Percentiles rank a stretch among this genome's conserved stretches.
Conservation (phyloP, 805 yeast genomes). For the Myxozyma sirexii region DNA sequence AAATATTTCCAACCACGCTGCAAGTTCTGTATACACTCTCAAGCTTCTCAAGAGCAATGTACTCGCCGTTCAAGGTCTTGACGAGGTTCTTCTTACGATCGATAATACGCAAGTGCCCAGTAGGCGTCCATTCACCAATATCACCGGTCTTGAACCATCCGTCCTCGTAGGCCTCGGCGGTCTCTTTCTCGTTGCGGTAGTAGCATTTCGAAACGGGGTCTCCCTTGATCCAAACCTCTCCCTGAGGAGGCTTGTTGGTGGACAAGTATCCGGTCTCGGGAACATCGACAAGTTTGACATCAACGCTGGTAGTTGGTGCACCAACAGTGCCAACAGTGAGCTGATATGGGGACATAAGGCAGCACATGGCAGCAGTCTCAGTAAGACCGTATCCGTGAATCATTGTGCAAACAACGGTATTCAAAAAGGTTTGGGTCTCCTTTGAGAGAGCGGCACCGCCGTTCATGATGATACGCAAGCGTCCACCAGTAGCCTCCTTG, state of each 20-base stretch:
- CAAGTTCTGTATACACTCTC: slow-evolving; percentile 90
- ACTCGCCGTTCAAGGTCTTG: slow-evolving; percentile 95
- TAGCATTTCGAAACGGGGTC: slow-evolving; percentile 72
- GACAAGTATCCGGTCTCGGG: slow-evolving; percentile 90
- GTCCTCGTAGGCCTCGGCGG: slow-evolving; percentile 72
- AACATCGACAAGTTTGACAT: slow-evolving; percentile 87
- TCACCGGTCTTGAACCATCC: slow-evolving; percentile 98
- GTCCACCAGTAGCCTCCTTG: slow-evolving; percentile 94
- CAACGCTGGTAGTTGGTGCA: slow-evolving; percentile 76
- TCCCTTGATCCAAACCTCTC: slow-evolving; percentile 86
- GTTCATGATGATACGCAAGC: slow-evolving; percentile 68
- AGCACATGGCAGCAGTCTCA: slow-evolving; percentile 89
- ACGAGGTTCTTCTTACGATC: slow-evolving; percentile 96
- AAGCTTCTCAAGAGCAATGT: slow-evolving; percentile 92
- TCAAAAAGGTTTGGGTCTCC: slow-evolving; percentile 75
- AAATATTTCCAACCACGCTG: slow-evolving; percentile 72
- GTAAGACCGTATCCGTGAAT: slow-evolving; percentile 95
- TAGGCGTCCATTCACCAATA: slow-evolving; percentile 86
- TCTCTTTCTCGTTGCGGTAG: slow-evolving; percentile 81
- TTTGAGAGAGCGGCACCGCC: slow-evolving; percentile 91
- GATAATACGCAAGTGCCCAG: slow-evolving; percentile 78
- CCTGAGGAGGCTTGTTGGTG: slow-evolving; percentile 71
- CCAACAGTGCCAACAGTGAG: slow-evolving; percentile 81
- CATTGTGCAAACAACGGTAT: slow-evolving; percentile 79
- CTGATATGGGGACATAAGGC: slow-evolving; percentile 64